Conservation (phyloP, 192 early-diverging fungal species). For the Coemansia sp. region DNA sequence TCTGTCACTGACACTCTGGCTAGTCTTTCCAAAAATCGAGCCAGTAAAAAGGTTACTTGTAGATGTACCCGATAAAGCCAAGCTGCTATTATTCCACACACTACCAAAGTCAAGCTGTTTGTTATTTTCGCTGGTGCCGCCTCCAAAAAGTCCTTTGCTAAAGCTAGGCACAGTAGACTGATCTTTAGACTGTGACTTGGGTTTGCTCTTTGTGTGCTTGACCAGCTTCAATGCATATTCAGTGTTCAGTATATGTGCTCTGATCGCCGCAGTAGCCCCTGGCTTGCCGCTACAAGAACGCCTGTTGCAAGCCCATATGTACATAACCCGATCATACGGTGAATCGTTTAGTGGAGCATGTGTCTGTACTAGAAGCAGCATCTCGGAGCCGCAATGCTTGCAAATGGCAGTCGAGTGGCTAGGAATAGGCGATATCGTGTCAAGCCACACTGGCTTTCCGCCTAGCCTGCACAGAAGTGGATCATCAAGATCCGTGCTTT, state of each 20-base stretch:
- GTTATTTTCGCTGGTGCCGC: not conserved
- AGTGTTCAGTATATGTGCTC: slow-evolving; percentile 65
- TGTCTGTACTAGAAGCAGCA: slow-evolving; percentile 72
- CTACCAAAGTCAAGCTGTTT: slow-evolving; percentile 42
- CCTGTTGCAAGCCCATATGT: slow-evolving; percentile 79
- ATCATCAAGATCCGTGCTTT: slow-evolving; percentile 8
- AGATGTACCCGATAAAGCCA: not conserved
- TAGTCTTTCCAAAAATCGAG: slow-evolving; percentile 19
- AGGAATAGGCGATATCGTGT: slow-evolving; percentile 24
- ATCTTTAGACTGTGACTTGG: not conserved
- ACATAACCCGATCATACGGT: slow-evolving; percentile 71
- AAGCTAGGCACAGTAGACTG: not conserved
- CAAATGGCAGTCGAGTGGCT: slow-evolving; percentile 39
- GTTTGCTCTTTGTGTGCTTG: slow-evolving; percentile 29
- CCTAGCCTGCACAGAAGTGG: slow-evolving; percentile 36
- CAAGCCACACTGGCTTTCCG: slow-evolving; percentile 43
- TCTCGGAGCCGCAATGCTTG: slow-evolving; percentile 57
- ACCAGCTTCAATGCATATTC: slow-evolving; percentile 61
- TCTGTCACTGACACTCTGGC: not conserved
- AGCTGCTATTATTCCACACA: slow-evolving; percentile 26
- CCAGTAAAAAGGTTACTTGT: slow-evolving; percentile 19
- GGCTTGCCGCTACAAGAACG: slow-evolving; percentile 68
- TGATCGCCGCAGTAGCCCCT: slow-evolving; percentile 60
- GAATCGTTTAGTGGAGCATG: slow-evolving; percentile 73
- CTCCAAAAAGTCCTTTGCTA: not conserved